phyloP scores from a whole-genome alignment of 306 rosid genomes.

The Ammopiptanthus mongolicus region DNA sequence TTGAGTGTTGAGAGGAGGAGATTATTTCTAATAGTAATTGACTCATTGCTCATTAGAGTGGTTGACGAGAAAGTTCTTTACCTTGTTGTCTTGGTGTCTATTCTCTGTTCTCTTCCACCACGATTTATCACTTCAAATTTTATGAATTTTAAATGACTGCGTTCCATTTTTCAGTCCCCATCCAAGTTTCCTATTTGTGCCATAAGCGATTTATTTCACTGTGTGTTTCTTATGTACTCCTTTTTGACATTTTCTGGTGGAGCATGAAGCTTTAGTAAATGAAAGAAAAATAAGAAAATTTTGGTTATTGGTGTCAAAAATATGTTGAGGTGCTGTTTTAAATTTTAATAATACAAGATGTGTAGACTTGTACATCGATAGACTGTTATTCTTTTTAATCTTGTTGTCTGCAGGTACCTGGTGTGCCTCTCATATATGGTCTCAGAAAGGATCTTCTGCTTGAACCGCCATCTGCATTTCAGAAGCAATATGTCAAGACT shows the following conservation, averaged over 20 bases:
- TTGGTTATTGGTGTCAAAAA: background rate
- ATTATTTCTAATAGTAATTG: background rate
- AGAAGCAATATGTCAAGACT: constrained; percentile 54
- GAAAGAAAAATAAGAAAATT: background rate
- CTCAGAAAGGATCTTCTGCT: constrained; percentile 70
- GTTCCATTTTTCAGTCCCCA: background rate
- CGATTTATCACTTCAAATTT: background rate
- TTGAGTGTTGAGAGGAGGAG: background rate
- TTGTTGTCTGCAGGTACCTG: constrained; percentile 55
- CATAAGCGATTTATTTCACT: background rate
- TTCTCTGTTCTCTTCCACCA: background rate
- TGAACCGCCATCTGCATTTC: constrained; percentile 58
- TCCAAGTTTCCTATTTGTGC: background rate
- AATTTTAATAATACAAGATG: background rate
- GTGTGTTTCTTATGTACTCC: background rate
- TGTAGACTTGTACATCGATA: background rate
- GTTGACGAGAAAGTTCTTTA: background rate
- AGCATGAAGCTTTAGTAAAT: background rate
- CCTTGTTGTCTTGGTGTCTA: background rate
- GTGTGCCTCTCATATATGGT: constrained; percentile 76
- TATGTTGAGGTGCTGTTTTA: background rate
- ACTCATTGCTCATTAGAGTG: background rate
- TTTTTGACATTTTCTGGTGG: background rate
- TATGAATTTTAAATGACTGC: background rate
- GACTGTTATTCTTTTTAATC: background rate